Evolutionary conservation across 1,139 yeast genomes (phyloP), one percentile per base, ranked within the genome.

Genomic region (Taiozyma sp.): DNA sequence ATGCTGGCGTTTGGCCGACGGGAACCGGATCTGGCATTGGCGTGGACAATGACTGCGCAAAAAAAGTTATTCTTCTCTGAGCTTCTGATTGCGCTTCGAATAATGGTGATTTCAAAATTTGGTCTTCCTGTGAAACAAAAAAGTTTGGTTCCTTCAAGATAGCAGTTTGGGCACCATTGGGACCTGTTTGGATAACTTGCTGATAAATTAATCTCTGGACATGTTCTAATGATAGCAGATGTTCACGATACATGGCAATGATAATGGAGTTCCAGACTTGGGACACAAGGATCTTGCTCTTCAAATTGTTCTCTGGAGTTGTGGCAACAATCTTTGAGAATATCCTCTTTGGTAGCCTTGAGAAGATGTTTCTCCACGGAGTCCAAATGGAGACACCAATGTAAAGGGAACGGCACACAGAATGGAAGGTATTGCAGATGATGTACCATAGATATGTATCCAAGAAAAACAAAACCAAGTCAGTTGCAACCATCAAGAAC

Each of bases 361-460:
- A 80, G 70, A 83, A 83, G 60, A 83, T 82, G 62, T 83, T 83
- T 77, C 87, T 81, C 89, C 89, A 83, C 29, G 89, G 89, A 51
- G 88, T 83, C 73, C 84, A 79, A 54, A 83, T 83, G 34, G 89
- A 83, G 57, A 83, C 83, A 72, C 89, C 89, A 68, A 83, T 78
- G 72, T 83, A 83, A 71, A 83, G 81, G 12, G 88, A 83, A 64
- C 87, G 81, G 61, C 87, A 86, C 63, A 83, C 82, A 54, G 88
- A 83, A 72, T 81, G 83, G 58, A 81, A 73, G 69, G 87, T 83
- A 74, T 83, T 83, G 69, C 83, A 81, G 59, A 83, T 72, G 70
- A 83, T 83, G 72, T 83, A 83, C 89, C 89, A 83, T 81, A 83
- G 79, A 67, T 82, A 83, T 52, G 88, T 82, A 77, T 83, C 89